Evolutionary conservation across 2,329 filamentous ascomycete species (phyloP), one percentile per base, ranked within the genome.

Genomic region (Didymella pinodella): DNA sequence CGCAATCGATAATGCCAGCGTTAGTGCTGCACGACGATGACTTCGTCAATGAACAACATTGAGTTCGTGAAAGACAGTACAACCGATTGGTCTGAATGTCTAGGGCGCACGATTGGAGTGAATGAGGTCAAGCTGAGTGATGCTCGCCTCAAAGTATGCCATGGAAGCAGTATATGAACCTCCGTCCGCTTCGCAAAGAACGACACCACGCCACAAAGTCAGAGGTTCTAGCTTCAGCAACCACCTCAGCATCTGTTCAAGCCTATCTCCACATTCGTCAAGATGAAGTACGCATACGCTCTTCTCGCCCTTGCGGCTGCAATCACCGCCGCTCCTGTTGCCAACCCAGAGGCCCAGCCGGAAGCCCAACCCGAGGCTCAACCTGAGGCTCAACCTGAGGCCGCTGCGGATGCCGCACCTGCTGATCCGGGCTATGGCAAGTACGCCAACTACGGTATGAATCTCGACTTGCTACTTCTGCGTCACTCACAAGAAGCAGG

Each of bases 271-370:
- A 45, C 1, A 31, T 25, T 22, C 16, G 29, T 12, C 52, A 64
- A 6, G 28, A 71, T 71, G 66, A 70, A 69, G 61, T 54, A 63
- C 47, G 48, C 63, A 12, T 48, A 66, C 20, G 49, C 62, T 6
- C 52, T 72, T 38, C 58, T 71, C 47, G 64, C 69, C 40, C 57
- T 73, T 32, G 61, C 59, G 44, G 61, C 69, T 12, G 54, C 64
- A n/a, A 57, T 51, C 32, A 46, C 66, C 29, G 68, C 69, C 3
- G 70, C 62, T 5, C 70, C 70, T 0, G 45, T 62, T 16, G 59
- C 65, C 8, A 62, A 52, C 11, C 65, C 67, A 16, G 60, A 64
- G 16, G 36, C 36, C 7, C 36, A 36, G 32, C 32, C 36, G 10
- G 36, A 38, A 10, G 38, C 63, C 38, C 68, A 65, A 63, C 55